A percentile compares a stretch with the other conserved stretches of the same genome.
Conservation (phyloP, 345 rosid species). For the Geranium brycei region DNA sequence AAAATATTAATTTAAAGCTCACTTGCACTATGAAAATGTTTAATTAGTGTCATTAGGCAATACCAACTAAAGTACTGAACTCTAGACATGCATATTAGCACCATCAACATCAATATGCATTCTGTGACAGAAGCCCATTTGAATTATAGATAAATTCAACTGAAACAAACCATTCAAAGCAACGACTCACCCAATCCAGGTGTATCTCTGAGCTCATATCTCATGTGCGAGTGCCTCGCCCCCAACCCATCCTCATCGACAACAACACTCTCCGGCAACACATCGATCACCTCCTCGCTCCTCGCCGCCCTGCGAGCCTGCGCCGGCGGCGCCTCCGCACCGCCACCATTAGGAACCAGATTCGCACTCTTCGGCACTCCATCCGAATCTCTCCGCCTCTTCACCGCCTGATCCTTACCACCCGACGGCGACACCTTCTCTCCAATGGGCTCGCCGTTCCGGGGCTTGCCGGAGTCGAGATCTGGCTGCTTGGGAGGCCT, state of each 20-base stretch:
- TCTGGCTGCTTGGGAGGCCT: slow-evolving; percentile 43
- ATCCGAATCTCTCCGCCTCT: slow-evolving; percentile 78
- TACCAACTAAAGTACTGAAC: background rate
- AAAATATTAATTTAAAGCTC: background rate
- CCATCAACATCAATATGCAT: background rate
- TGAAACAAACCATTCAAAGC: background rate
- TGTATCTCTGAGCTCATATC: slow-evolving; percentile 73
- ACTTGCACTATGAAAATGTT: background rate
- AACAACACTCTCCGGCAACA: slow-evolving; percentile 33
- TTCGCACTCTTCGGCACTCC: slow-evolving; percentile 33
- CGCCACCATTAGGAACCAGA: slow-evolving; percentile 30
- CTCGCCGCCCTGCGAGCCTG: slow-evolving; percentile 41
- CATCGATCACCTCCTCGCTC: slow-evolving; percentile 45
- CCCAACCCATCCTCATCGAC: slow-evolving; percentile 51
- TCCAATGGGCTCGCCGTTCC: slow-evolving; percentile 16
- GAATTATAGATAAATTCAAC: background rate
- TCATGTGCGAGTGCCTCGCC: slow-evolving; percentile 64
- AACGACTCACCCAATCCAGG: slow-evolving; percentile 82
- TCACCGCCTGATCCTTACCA: slow-evolving; percentile 50
- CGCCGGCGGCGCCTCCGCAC: slow-evolving; percentile 18
- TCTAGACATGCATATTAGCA: too few species aligned
- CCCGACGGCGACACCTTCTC: slow-evolving; percentile 21
- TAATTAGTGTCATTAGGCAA: background rate
- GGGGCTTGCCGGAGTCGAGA: slow-evolving; percentile 58
- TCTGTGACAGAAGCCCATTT: background rate